phyloP scores from a whole-genome alignment of 2,329 filamentous ascomycete species.

The Microsporum audouinii region DNA sequence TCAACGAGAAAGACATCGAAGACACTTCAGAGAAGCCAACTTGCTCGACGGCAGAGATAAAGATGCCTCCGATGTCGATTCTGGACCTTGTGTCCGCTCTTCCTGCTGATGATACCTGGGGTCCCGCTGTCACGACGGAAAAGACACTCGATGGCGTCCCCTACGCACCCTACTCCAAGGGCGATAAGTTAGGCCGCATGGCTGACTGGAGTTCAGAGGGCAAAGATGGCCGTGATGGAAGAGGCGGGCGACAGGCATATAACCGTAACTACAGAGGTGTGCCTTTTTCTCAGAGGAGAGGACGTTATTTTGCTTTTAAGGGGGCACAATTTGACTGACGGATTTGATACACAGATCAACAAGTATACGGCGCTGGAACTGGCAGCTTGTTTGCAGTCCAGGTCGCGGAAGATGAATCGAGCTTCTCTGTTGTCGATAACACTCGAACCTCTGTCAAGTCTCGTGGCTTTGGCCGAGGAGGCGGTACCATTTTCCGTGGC shows the following conservation, averaged over 20 bases:
- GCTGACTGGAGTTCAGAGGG: conserved; percentile 92
- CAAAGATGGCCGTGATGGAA: conserved; percentile 58
- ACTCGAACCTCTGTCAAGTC: conserved; percentile 74
- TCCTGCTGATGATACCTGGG: conserved; percentile 73
- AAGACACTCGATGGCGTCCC: conserved; percentile 90
- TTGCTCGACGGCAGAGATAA: neutral
- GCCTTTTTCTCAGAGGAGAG: conserved; percentile 9
- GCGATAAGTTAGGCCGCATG: conserved; percentile 97
- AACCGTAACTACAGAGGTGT: conserved; percentile 86
- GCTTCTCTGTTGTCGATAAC: conserved; percentile 97
- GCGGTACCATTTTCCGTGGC: conserved; percentile 78
- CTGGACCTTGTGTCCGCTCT: conserved; percentile 59
- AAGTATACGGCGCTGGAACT: conserved; percentile 87
- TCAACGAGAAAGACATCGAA: neutral
- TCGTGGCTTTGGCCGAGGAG: conserved; percentile 69
- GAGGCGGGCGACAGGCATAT: conserved; percentile 77
- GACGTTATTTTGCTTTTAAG: neutral
- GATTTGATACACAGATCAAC: conserved; percentile 55
- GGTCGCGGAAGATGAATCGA: conserved; percentile 86
- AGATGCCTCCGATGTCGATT: conserved; percentile 46
- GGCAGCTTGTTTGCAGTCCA: conserved; percentile 82
- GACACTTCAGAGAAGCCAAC: neutral
- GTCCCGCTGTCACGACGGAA: conserved; percentile 67
- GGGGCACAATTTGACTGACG: conserved; percentile 10
- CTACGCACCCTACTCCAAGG: conserved; percentile 96